A percentile compares a stretch with the other conserved stretches of the same genome.
phyloP scores from a whole-genome alignment of 2,329 filamentous ascomycete genomes.

The Fusarium dimerum region DNA sequence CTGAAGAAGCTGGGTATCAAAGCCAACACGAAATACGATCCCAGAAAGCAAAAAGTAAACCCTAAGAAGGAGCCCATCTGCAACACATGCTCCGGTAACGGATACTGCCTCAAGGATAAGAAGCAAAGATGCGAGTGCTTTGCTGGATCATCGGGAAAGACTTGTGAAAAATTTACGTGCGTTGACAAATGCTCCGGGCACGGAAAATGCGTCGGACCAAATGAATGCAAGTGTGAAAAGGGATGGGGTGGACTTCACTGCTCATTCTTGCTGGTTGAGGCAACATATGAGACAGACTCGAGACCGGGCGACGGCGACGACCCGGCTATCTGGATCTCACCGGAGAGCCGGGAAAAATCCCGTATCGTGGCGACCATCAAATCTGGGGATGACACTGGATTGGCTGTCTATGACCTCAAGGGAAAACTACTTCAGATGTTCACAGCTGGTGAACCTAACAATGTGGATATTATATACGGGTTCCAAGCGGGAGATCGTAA shows the following conservation, averaged over 20 bases:
- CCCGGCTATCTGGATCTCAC: constrained; percentile 51
- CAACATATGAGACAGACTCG: constrained; percentile 44
- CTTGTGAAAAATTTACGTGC: constrained; percentile 40
- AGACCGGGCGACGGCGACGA: constrained; percentile 48
- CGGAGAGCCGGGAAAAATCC: constrained; percentile 40
- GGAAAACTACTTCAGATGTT: constrained; percentile 50
- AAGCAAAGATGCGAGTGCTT: constrained; percentile 42
- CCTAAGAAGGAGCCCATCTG: constrained; percentile 32
- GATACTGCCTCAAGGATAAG: constrained; percentile 36
- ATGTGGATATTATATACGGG: constrained; percentile 55
- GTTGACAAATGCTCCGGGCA: constrained; percentile 42
- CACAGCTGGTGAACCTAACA: constrained; percentile 50
- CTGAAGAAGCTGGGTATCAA: constrained; percentile 36
- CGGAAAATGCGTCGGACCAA: constrained; percentile 43
- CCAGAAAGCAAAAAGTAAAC: constrained; percentile 28
- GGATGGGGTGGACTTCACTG: constrained; percentile 49
- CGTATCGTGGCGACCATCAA: constrained; percentile 55
- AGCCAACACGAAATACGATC: constrained; percentile 41
- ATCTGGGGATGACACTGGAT: constrained; percentile 48
- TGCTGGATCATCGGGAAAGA: constrained; percentile 40
- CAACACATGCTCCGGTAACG: constrained; percentile 37
- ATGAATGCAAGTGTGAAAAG: constrained; percentile 41
- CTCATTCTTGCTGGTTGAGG: constrained; percentile 43
- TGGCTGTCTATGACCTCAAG: constrained; percentile 50
- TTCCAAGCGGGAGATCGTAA: constrained; percentile 45